Conservation (phyloP, 2,329 filamentous ascomycete species). For the Colletotrichum godetiae region DNA sequence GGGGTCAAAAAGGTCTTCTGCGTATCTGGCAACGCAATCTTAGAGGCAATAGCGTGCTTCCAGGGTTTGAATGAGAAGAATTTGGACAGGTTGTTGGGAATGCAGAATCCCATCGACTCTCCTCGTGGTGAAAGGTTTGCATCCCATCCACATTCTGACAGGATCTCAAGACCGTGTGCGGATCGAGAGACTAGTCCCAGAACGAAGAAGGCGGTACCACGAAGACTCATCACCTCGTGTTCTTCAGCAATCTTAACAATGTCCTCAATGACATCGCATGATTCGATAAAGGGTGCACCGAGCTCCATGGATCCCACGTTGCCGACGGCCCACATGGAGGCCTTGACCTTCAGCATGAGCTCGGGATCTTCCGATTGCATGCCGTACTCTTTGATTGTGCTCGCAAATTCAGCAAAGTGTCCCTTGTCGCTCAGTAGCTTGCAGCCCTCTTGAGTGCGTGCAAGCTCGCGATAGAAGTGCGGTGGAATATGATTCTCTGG, state of each 20-base stretch:
- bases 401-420: slow-evolving; percentile 93
- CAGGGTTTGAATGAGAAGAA: slow-evolving; percentile 79
- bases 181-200: slow-evolving; percentile 92
- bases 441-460: slow-evolving; percentile 92
- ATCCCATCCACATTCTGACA: slow-evolving; percentile 93
- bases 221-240: slow-evolving; percentile 90
- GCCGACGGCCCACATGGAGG: slow-evolving; percentile 95
- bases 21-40: slow-evolving; percentile 58
- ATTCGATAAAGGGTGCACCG: slow-evolving; percentile 92
- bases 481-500: slow-evolving; percentile 84
- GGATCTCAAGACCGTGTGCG: slow-evolving; percentile 89
- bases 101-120: slow-evolving; percentile 85
- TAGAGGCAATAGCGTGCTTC: slow-evolving; percentile 61
- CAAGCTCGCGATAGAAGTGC: slow-evolving; percentile 96
- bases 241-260: slow-evolving; percentile 90
- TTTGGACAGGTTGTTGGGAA: slow-evolving; percentile 81
- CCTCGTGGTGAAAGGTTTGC: slow-evolving; percentile 87
- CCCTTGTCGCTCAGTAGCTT: slow-evolving; percentile 90
- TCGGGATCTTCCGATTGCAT: slow-evolving; percentile 88
- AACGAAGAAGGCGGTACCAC: slow-evolving; percentile 97
- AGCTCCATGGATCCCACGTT: slow-evolving; percentile 99
- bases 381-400: slow-evolving; percentile 87
- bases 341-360: slow-evolving; percentile 92
- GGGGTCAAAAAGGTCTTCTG: slow-evolving; percentile 64
- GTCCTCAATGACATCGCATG: slow-evolving; percentile 85